Conservation (phyloP, 192 early-diverging fungal genomes). For the Coemansia sp. region DNA sequence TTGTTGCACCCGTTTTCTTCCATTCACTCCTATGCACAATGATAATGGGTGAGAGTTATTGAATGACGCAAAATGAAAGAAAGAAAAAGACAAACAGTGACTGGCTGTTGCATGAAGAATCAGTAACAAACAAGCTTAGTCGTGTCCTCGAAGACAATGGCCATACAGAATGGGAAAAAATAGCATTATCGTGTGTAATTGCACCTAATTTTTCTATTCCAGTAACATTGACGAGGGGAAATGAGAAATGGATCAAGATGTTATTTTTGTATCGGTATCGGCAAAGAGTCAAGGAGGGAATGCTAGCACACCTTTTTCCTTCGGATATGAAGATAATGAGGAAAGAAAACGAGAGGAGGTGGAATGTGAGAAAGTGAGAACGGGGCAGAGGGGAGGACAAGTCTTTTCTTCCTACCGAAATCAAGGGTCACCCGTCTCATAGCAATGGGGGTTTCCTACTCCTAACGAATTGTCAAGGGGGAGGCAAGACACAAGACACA, state of each 20-base stretch:
- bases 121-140: background rate
- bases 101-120: background rate
- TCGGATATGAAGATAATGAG: too few species aligned
- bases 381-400: background rate
- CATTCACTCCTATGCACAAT: background rate
- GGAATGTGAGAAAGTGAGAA: background rate
- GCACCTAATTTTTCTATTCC: background rate
- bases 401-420: slow-evolving; percentile 4
- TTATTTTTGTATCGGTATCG: background rate
- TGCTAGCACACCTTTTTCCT: background rate
- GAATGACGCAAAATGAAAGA: background rate
- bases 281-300: background rate
- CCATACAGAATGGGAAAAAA: background rate
- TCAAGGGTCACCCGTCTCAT: slow-evolving; percentile 10
- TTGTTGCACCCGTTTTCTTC: background rate
- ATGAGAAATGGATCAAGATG: background rate
- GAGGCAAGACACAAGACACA: background rate
- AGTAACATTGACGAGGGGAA: background rate
- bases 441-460: background rate
- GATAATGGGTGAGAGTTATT: slow-evolving; percentile 2
- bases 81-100: background rate
- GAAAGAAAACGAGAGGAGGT: background rate
- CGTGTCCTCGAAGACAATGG: background rate
- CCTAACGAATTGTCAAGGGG: background rate
- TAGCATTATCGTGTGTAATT: background rate